Percentiles rank a stretch among this genome's conserved stretches.
Evolutionary conservation across 768 basidiomycete genomes (phyloP).

Genomic region (Tubosaeta brunneosetosa): DNA sequence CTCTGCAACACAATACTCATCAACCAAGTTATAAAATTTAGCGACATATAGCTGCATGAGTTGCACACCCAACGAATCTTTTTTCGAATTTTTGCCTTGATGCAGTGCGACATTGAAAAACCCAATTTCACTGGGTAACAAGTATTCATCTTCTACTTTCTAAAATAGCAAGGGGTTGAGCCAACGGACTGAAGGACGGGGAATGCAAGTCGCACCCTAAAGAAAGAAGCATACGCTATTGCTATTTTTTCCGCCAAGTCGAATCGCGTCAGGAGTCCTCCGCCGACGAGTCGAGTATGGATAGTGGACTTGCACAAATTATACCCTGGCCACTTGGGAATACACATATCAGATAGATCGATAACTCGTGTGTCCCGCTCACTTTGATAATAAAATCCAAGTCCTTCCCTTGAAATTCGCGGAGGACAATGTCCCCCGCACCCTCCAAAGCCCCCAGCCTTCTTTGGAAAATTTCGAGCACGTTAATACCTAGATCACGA

Average conservation of each 20-base stretch:
- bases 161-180: background rate
- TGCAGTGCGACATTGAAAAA: slow-evolving; percentile 6
- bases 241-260: background rate
- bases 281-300: background rate
- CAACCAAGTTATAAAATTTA: background rate
- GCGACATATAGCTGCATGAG: slow-evolving; percentile 1
- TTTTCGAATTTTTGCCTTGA: background rate
- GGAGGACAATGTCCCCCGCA: background rate
- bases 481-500: background rate
- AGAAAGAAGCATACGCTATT: background rate
- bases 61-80: slow-evolving; percentile 2
- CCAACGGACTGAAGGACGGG: background rate
- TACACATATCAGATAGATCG: background rate
- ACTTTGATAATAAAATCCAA: background rate
- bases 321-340: background rate
- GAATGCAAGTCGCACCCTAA: background rate
- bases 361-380: background rate
- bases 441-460: background rate
- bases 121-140: background rate
- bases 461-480: background rate
- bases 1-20: background rate
- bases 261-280: background rate
- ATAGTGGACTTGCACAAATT: background rate
- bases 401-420: background rate
- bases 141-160: background rate